Conservation (phyloP, 2,329 filamentous ascomycete genomes). For the Fusarium goolgardi region DNA sequence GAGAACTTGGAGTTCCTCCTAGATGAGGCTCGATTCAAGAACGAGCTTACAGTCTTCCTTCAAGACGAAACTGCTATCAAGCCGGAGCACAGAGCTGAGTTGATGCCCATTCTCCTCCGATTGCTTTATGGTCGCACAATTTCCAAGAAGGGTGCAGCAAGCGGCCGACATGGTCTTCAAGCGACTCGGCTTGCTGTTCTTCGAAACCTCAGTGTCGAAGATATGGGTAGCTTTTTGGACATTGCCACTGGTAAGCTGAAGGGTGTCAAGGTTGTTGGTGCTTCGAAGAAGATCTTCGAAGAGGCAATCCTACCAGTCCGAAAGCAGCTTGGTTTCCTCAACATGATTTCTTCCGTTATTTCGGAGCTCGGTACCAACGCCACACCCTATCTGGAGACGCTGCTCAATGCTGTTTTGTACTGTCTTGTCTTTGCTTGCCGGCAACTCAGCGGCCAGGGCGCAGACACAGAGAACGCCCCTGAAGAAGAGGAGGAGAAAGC, state of each 20-base stretch:
- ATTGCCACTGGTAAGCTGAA: constrained; percentile 81
- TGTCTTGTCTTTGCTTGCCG: constrained; percentile 79
- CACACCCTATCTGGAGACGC: constrained; percentile 71
- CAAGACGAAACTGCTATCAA: constrained; percentile 79
- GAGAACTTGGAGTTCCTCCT: constrained; percentile 88
- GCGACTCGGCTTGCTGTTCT: constrained; percentile 84
- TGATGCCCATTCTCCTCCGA: constrained; percentile 89
- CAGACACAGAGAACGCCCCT: constrained; percentile 52
- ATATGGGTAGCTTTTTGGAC: constrained; percentile 83
- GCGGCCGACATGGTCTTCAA: constrained; percentile 83
- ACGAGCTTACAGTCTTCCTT: constrained; percentile 91
- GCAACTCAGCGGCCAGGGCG: constrained; percentile 60
- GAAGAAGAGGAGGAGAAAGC: constrained; percentile 58
- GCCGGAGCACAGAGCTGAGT: constrained; percentile 74
- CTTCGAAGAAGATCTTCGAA: constrained; percentile 64
- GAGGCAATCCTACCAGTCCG: constrained; percentile 72
- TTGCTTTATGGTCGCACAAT: constrained; percentile 92
- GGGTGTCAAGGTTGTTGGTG: constrained; percentile 67
- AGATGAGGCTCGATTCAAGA: constrained; percentile 91
- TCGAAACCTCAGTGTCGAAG: constrained; percentile 77
- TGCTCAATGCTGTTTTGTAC: constrained; percentile 83
- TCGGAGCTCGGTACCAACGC: constrained; percentile 83
- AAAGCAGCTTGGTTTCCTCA: constrained; percentile 90
- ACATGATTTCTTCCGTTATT: constrained; percentile 90
- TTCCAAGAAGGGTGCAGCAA: constrained; percentile 79